A percentile compares a stretch with the other conserved stretches of the same genome.
phyloP scores from a whole-genome alignment of 176 grass and related monocot species.

The Ananas comosus region DNA sequence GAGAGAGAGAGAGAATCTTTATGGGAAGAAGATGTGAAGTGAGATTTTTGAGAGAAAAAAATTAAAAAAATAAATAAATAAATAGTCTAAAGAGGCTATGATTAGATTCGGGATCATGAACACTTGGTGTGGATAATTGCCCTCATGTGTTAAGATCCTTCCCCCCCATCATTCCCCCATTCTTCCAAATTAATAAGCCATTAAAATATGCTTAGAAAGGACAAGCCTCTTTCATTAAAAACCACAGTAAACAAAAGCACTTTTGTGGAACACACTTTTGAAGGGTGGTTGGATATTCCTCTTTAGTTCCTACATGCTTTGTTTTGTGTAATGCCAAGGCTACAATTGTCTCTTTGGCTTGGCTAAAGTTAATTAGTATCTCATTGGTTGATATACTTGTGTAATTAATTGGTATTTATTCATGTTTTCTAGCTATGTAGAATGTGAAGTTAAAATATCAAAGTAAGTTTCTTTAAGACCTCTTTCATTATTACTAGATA shows the following conservation, averaged over 20 bases:
- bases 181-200: conserved; percentile 10
- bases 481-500: too few relatives aligned
- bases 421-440: too few relatives aligned
- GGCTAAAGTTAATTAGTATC: not conserved
- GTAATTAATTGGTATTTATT: too few relatives aligned
- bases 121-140: conserved; percentile 28
- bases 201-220: conserved; percentile 20
- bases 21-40: not conserved
- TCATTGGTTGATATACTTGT: not conserved
- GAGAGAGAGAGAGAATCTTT: not conserved
- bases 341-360: not conserved
- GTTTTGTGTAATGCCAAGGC: conserved; percentile 12
- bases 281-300: too few relatives aligned
- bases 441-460: too few relatives aligned
- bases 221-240: conserved; percentile 9
- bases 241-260: conserved; percentile 2
- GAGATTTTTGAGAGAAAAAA: not conserved
- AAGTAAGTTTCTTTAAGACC: too few relatives aligned
- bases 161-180: conserved; percentile 28
- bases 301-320: not conserved
- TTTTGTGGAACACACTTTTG: not conserved
- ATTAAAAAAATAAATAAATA: not conserved
- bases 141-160: conserved; percentile 53
- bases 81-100: conserved; percentile 6
- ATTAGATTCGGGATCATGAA: conserved; percentile 9